Evolutionary conservation across 1,139 yeast genomes (phyloP).

Genomic region (Diutina pseudorugosa): DNA sequence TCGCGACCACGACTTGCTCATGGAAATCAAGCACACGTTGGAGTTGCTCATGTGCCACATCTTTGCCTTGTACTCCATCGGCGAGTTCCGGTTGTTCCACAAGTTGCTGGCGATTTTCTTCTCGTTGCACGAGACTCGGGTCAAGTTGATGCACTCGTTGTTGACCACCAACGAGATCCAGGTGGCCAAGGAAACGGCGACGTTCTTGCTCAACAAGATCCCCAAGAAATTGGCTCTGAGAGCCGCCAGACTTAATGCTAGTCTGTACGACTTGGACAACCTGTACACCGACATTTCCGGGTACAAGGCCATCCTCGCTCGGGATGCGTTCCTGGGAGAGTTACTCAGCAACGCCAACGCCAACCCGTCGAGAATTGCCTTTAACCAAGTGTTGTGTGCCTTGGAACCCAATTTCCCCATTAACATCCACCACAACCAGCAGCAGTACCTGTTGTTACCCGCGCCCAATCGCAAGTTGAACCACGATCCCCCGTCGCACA

Average conservation of each 20-base stretch:
- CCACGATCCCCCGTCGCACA: conserved; percentile 56
- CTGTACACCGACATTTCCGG: conserved; percentile 56
- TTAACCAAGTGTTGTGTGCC: conserved; percentile 59
- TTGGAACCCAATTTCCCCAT: conserved; percentile 65
- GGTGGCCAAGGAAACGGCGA: conserved; percentile 45
- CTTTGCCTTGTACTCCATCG: conserved; percentile 58
- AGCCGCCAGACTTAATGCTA: conserved; percentile 27
- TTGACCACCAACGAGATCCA: conserved; percentile 48
- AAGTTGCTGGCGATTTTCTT: conserved; percentile 42
- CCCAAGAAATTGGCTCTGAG: conserved; percentile 53
- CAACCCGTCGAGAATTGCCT: conserved; percentile 50
- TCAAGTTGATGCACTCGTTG: conserved; percentile 43
- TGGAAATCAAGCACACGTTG: conserved; percentile 47
- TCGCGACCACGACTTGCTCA: conserved; percentile 24
- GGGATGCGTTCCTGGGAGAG: conserved; percentile 53
- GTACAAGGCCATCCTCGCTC: conserved; percentile 56
- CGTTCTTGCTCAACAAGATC: conserved; percentile 49
- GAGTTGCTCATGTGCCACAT: conserved; percentile 50
- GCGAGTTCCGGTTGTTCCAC: conserved; percentile 50
- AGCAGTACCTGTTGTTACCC: conserved; percentile 29
- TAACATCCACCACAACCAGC: conserved; percentile 22
- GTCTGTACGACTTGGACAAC: conserved; percentile 29
- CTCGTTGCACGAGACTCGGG: conserved; percentile 52
- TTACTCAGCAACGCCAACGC: conserved; percentile 32
- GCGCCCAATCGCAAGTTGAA: conserved; percentile 32